Evolutionary conservation across 2,329 filamentous ascomycete species (phyloP).

Genomic region (Aspergillus sp.): DNA sequence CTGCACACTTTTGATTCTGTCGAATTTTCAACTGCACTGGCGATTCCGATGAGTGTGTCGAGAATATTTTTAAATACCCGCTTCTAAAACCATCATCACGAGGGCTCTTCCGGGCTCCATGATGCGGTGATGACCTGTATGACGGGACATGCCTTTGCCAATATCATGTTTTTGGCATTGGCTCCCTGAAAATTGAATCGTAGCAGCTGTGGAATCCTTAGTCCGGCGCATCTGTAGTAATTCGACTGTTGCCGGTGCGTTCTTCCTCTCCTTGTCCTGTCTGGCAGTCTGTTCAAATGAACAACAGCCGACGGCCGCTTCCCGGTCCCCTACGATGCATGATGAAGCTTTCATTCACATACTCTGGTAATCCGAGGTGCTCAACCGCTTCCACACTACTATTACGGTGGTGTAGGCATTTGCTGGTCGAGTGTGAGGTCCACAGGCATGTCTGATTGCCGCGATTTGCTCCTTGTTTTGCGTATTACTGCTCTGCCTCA

Average conservation of each 20-base stretch:
- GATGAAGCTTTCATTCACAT: conserved; percentile 40
- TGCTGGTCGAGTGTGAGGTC: conserved; percentile 49
- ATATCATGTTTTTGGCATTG: neutral
- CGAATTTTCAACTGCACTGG: conserved; percentile 59
- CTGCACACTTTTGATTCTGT: conserved; percentile 43
- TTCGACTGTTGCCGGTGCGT: neutral
- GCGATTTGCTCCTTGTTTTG: neutral
- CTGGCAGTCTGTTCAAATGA: neutral
- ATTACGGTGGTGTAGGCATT: conserved; percentile 13
- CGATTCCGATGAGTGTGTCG: conserved; percentile 72
- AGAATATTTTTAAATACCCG: conserved; percentile 62
- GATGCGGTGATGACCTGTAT: conserved; percentile 52
- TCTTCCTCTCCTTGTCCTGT: neutral
- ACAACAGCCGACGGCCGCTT: neutral
- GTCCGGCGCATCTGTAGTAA: neutral
- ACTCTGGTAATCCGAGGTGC: conserved; percentile 50
- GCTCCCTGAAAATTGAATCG: neutral
- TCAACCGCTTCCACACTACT: conserved; percentile 40
- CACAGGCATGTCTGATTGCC: conserved; percentile 47
- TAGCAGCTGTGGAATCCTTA: no score
- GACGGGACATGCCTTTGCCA: conserved; percentile 41
- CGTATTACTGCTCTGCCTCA: neutral
- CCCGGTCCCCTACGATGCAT: conserved; percentile 21
- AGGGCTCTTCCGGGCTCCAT: conserved; percentile 50
- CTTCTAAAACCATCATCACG: conserved; percentile 83